A percentile compares a stretch with the other conserved stretches of the same genome.
These are phyloP conservation scores for Sugiyamaella novakii DNA, from an alignment of 1,139 yeast species.

Conservation along the genomic window DNA sequence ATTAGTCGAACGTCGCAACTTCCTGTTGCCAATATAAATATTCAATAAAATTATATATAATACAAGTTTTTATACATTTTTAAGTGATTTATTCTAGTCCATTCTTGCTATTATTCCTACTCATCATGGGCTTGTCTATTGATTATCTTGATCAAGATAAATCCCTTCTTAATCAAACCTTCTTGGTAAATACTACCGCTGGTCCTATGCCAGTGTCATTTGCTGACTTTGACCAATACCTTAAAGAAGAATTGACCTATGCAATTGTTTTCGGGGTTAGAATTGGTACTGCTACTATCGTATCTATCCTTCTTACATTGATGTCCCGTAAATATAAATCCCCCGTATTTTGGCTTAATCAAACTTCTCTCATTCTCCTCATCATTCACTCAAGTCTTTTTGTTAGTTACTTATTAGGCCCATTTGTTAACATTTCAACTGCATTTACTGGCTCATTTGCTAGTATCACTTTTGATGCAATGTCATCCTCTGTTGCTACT, in stretches of 20 bases:
- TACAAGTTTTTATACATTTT: not conserved
- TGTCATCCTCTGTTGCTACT: slow-evolving; percentile 56
- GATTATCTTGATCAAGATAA: slow-evolving; percentile 16
- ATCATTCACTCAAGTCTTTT: slow-evolving; percentile 63
- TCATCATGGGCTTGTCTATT: slow-evolving; percentile 18
- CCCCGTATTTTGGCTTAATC: slow-evolving; percentile 72
- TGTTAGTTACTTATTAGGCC: slow-evolving; percentile 55
- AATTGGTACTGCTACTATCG: slow-evolving; percentile 46
- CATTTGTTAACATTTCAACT: slow-evolving; percentile 54
- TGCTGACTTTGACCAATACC: slow-evolving; percentile 43
- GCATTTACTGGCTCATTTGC: slow-evolving; percentile 53
- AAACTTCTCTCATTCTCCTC: slow-evolving; percentile 55
- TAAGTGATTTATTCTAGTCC: not conserved
- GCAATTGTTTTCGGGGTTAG: slow-evolving; percentile 44
- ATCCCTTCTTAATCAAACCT: slow-evolving; percentile 27
- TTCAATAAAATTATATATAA: not conserved
- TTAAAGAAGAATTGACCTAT: slow-evolving; percentile 38
- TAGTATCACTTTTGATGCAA: slow-evolving; percentile 42
- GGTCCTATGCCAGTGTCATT: slow-evolving; percentile 41
- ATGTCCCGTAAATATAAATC: slow-evolving; percentile 44
- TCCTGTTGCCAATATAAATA: not conserved
- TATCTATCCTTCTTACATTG: slow-evolving; percentile 29
- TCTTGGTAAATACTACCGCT: slow-evolving; percentile 30
- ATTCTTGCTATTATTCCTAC: not conserved
- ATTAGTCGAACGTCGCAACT: not conserved